phyloP scores from a whole-genome alignment of 2,329 filamentous ascomycete genomes.

The Colletotrichum theobromicola region DNA sequence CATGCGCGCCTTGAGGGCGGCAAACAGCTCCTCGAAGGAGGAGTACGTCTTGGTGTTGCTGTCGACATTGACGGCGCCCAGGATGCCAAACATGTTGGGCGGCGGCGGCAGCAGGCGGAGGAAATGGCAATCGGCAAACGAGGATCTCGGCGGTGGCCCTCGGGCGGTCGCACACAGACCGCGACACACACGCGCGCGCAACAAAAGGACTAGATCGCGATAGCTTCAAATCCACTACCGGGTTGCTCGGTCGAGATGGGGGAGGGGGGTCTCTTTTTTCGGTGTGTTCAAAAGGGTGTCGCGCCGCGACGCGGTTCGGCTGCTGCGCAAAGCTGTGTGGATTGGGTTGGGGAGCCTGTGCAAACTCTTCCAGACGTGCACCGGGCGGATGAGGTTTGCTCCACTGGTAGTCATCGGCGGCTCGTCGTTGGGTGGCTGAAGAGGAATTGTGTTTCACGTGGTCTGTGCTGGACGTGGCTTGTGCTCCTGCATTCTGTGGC shows the following conservation, averaged over 20 bases:
- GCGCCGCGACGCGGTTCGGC: slow-evolving; percentile 24
- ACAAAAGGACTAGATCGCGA: background rate
- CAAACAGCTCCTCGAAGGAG: slow-evolving; percentile 47
- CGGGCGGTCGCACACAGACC: background rate
- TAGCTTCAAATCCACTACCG: slow-evolving; percentile 2
- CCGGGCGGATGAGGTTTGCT: slow-evolving; percentile 11
- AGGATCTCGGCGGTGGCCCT: background rate
- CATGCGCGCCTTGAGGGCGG: slow-evolving; percentile 44
- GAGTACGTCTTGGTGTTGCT: slow-evolving; percentile 36
- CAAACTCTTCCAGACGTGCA: slow-evolving; percentile 20
- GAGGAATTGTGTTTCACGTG: background rate
- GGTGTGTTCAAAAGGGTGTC: slow-evolving; percentile 20
- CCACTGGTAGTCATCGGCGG: background rate
- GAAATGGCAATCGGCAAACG: background rate
- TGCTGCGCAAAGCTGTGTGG: slow-evolving; percentile 21
- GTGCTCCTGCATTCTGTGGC: background rate
- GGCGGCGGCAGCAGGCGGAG: background rate
- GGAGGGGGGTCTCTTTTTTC: background rate
- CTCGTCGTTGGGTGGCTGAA: slow-evolving; percentile 11
- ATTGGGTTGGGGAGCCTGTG: slow-evolving; percentile 23
- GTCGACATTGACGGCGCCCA: slow-evolving; percentile 40
- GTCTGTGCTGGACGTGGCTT: slow-evolving; percentile 1
- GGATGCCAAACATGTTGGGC: slow-evolving; percentile 47
- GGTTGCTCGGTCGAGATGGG: slow-evolving; percentile 17
- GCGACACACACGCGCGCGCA: background rate